Evolutionary conservation across 2,329 filamentous ascomycete species (phyloP), one percentile per base, ranked within the genome.

Genomic region (Westerdykella aurantiaca): DNA sequence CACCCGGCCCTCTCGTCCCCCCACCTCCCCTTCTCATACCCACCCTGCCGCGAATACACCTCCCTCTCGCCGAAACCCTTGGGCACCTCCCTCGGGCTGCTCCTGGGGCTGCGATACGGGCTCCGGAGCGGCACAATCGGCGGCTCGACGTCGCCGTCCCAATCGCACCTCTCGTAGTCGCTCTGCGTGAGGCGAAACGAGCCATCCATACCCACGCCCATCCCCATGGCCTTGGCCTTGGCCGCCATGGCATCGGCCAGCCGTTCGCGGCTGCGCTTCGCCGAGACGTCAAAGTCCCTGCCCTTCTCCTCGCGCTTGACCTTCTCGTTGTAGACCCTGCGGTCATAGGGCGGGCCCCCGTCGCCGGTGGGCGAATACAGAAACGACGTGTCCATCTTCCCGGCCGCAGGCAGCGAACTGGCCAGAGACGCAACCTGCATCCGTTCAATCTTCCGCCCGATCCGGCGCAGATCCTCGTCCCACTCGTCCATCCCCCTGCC

Each of bases 381-480:
- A 21, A 21, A 21, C 18, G 18, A 21, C 3, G 25, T 3, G 10
- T 29, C 25, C 25, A 29, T 29, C 11, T 35, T 14, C 33, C 33
- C 33, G 6, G 7, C n/a, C 5, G 13, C 3, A 12, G 33, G 7
- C 33, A 35, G 18, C 18, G 18, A 21, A 21, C 18, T 35, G 5
- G 25, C 25, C 4, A 29, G 7, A 9, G 25, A 29, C 4, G 25
- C 4, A 10, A 29, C 25, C 25, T 18, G 33, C 25, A 66, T 49
- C 18, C 49, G 48, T 25, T 61, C 53, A 11, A 66, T 65, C 31
- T 67, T 67, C 49, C 65, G 61, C 33, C 55, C 43, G 38, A 66
- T 53, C 18, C 57, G 55, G 7, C 45, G 49, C 13, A 65, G 60
- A 33, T 67, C 61, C 37, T 58, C 52, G 38, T 58, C 44, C 9